A percentile compares a stretch with the other conserved stretches of the same genome.
Evolutionary conservation across 2,329 filamentous ascomycete genomes (phyloP).

Genomic region (Apiospora arundinis): DNA sequence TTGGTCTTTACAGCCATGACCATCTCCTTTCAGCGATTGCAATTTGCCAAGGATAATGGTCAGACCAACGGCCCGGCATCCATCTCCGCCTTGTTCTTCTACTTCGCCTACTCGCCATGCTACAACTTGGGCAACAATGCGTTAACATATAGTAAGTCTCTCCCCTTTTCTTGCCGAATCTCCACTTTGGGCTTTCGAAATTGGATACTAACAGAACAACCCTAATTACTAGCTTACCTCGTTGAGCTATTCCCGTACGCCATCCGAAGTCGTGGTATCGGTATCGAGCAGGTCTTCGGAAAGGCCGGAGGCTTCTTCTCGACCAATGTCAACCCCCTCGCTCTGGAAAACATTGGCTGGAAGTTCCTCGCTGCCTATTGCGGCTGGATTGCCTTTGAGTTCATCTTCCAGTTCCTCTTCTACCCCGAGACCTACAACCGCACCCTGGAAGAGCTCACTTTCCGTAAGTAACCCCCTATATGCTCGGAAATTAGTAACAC

Average conservation of each 20-base stretch:
- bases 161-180: no score
- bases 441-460: conserved; percentile 71
- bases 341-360: conserved; percentile 47
- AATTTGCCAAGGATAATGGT: conserved; percentile 40
- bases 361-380: conserved; percentile 52
- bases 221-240: conserved; percentile 51
- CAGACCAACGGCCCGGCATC: conserved; percentile 36
- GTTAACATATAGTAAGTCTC: conserved; percentile 63
- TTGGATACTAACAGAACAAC: neutral
- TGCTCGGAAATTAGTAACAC: no score
- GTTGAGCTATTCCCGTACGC: conserved; percentile 65
- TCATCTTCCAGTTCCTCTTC: conserved; percentile 72
- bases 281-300: conserved; percentile 62
- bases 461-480: conserved; percentile 41
- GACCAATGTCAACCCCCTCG: conserved; percentile 53
- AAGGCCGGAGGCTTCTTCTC: conserved; percentile 48
- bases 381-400: conserved; percentile 50
- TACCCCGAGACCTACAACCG: conserved; percentile 87
- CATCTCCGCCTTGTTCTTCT: conserved; percentile 57
- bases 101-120: conserved; percentile 63
- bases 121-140: conserved; percentile 74
- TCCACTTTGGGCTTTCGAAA: no score
- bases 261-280: conserved; percentile 63
- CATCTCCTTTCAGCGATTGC: conserved; percentile 49
- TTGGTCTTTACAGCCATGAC: conserved; percentile 58